Evolutionary conservation across 106 monocot species (phyloP).

Genomic region (Ottelia alismoides): DNA sequence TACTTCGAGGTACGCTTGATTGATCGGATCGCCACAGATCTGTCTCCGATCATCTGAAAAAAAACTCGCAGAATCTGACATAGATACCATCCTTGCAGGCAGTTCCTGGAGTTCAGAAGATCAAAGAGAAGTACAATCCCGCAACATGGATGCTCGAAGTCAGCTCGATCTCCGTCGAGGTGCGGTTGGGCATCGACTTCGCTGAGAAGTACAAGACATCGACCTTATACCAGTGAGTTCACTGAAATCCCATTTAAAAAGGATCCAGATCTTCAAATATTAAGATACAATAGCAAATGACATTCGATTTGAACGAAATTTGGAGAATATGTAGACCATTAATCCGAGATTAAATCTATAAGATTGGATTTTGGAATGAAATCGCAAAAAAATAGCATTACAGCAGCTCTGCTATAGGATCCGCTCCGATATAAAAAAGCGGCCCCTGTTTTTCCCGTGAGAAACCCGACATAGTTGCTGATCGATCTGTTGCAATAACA

Average conservation of each 20-base stretch:
- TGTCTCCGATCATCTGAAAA: neutral
- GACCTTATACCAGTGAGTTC: slow-evolving; percentile 19
- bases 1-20: slow-evolving; percentile 57
- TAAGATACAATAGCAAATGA: slow-evolving; percentile 61
- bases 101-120: slow-evolving; percentile 32
- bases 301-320: no score
- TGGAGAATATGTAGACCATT: no score
- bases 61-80: neutral
- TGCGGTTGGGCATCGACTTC: slow-evolving; percentile 25
- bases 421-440: no score
- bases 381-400: no score
- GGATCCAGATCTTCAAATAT: slow-evolving; percentile 46
- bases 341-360: no score
- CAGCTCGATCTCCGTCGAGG: slow-evolving; percentile 19
- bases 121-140: slow-evolving; percentile 31
- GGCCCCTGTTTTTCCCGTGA: no score
- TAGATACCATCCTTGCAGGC: slow-evolving; percentile 2
- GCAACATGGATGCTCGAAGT: slow-evolving; percentile 60
- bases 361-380: no score
- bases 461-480: slow-evolving; percentile 14
- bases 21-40: neutral
- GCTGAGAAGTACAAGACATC: slow-evolving; percentile 23
- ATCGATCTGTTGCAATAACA: neutral
- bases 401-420: no score
- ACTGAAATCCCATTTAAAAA: neutral